Base-by-base conservation (phyloP, 805 yeast genomes). In the Torulaspora indica region DNA sequence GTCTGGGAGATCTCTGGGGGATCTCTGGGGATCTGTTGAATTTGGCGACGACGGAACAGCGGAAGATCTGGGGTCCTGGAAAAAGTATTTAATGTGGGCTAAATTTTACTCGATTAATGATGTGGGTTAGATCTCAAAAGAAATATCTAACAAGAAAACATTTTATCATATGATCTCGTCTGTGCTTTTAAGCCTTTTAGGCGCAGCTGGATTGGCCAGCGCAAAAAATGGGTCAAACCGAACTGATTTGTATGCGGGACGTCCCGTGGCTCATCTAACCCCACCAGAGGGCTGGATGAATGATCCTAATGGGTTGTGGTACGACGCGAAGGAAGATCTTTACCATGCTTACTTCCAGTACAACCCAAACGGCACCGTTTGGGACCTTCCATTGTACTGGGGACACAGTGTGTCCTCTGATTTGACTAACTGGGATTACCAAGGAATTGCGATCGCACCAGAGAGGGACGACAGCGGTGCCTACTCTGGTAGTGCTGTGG, bases 291-390 rank as follows among this genome's bases (percentile, higher is more conserved):
- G 68, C 5, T 70, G 71, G 66, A 64, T 70, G 70, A 70, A 70
- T 50, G 75, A 71, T 48, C 74, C 75, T n/a, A 70, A 70, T 46
- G 75, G 74, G 5, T 50, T 69, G 37, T 58, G 65, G 49, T 68
- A 59, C 46, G 68, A 67, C 48, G 49, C 52, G 8, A 54, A 48
- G 28, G 59, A 56, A 7, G 53, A 58, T 6, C 17, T 57, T 15
- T 70, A 61, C 59, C 75, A 70, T 47, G 30, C 62, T 40, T 70
- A 67, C 57, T 70, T 53, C 52, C 75, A 70, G 49, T 62, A 58
- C 55, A 64, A 67, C 45, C 73, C 73, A 2, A 52, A 62, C 35
- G 63, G 42, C 10, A 56, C 62, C 4, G 51, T 55, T 3, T 64
- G 70, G 60, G 71, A 63, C 1, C 46, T 50, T 25, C 71, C 69